A percentile compares a stretch with the other conserved stretches of the same genome.
Evolutionary conservation across 108 stramenopile genomes (phyloP).

Genomic region (Pseudonitzschia multiseries): DNA sequence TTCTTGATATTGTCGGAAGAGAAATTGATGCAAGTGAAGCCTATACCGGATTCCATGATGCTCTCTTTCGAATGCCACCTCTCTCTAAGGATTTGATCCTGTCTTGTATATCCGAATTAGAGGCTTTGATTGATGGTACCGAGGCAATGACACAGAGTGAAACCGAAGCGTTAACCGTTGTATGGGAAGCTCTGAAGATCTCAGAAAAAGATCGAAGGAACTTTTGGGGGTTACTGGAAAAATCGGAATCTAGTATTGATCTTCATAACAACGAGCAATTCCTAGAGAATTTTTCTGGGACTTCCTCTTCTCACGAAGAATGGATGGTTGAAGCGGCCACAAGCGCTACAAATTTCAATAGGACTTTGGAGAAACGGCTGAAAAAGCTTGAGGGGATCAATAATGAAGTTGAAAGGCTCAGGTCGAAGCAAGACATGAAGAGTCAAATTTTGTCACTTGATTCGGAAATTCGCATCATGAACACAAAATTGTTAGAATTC

Average conservation of each 20-base stretch:
- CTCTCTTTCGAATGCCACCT: slow-evolving; percentile 66
- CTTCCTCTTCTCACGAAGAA: slow-evolving; percentile 39
- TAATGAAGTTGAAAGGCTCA: slow-evolving; percentile 69
- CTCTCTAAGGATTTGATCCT: slow-evolving; percentile 71
- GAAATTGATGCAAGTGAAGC: slow-evolving; percentile 70
- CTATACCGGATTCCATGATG: slow-evolving; percentile 75
- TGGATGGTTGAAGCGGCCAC: slow-evolving; percentile 56
- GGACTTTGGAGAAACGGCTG: slow-evolving; percentile 45
- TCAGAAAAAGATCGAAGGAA: slow-evolving; percentile 48
- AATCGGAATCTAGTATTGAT: background rate
- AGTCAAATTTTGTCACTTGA: slow-evolving; percentile 78
- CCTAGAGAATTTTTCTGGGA: slow-evolving; percentile 41
- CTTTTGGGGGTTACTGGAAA: slow-evolving; percentile 67
- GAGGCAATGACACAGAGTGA: slow-evolving; percentile 83
- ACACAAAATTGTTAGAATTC: slow-evolving; percentile 68
- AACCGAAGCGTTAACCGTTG: slow-evolving; percentile 80
- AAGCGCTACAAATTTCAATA: slow-evolving; percentile 43
- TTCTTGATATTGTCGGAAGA: slow-evolving; percentile 67
- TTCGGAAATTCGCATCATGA: slow-evolving; percentile 73
- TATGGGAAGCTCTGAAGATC: slow-evolving; percentile 81
- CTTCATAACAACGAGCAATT: slow-evolving; percentile 24
- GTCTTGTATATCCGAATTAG: slow-evolving; percentile 78
- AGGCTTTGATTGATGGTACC: slow-evolving; percentile 61
- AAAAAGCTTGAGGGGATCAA: slow-evolving; percentile 75
- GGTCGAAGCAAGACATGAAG: slow-evolving; percentile 74